phyloP scores from a whole-genome alignment of 2,329 filamentous ascomycete genomes.

The Trichoderma oligosporum region DNA sequence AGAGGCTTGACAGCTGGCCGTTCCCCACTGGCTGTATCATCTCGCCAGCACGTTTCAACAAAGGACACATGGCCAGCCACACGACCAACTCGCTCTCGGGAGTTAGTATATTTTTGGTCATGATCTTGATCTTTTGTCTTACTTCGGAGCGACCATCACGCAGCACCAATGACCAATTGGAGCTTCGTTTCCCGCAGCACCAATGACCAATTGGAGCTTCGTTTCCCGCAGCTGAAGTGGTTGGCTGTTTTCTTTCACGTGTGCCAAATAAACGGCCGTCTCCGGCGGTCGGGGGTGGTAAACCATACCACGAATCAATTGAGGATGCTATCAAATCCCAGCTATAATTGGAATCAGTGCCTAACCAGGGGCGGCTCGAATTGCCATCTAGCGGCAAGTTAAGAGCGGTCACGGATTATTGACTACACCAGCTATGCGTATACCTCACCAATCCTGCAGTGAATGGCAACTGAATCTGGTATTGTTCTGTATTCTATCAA shows the following conservation, averaged over 20 bases:
- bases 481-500: neutral
- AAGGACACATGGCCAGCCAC: conserved; percentile 38
- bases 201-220: conserved; percentile 10
- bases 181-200: neutral
- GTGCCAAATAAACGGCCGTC: conserved; percentile 7
- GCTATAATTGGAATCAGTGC: neutral
- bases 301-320: neutral
- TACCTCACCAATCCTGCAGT: neutral
- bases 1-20: conserved; percentile 32
- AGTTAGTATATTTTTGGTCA: conserved; percentile 22
- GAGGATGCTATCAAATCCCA: neutral
- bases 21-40: conserved; percentile 30
- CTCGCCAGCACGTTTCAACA: conserved; percentile 35
- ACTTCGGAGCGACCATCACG: conserved; percentile 17
- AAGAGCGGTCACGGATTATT: neutral
- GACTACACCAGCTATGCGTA: too few relatives aligned
- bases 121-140: conserved; percentile 22
- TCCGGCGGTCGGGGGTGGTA: conserved; percentile 15
- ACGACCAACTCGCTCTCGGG: conserved; percentile 21
- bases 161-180: conserved; percentile 8
- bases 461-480: neutral
- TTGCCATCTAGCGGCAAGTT: neutral
- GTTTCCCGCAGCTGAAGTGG: conserved; percentile 3
- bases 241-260: conserved; percentile 12
- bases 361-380: neutral